Conservation (phyloP, 73 alveolate genomes). For the Breviolum minutum region DNA sequence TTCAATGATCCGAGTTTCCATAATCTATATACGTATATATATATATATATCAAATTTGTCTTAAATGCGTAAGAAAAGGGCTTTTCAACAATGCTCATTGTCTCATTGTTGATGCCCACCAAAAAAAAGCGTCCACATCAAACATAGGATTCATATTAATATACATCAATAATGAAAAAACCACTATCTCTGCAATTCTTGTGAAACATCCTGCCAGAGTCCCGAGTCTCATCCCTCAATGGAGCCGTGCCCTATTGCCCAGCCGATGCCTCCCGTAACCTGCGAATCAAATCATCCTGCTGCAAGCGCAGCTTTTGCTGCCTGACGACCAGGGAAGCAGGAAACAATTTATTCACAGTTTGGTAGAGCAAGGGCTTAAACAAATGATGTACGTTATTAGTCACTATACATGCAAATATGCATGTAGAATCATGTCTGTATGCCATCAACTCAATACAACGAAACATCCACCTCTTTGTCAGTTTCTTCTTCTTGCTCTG, state of each 20-base stretch:
- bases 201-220: no score
- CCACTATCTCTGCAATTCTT: no score
- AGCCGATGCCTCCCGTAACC: background rate
- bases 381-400: background rate
- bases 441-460: background rate
- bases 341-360: background rate
- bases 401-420: background rate
- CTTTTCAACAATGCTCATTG: no score
- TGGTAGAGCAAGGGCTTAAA: background rate
- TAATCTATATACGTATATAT: no score
- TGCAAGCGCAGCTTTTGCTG: conserved; percentile 32
- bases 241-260: no score
- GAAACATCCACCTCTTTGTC: background rate
- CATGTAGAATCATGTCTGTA: background rate
- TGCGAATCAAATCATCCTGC: conserved; percentile 37
- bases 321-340: background rate
- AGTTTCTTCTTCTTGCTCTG: conserved; percentile 1
- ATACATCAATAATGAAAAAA: no score
- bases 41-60: no score
- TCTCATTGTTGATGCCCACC: no score
- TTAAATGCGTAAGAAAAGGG: no score
- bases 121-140: no score
- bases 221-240: no score
- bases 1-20: background rate
- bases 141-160: no score